phyloP scores from a whole-genome alignment of 805 yeast genomes.

The Suhomyces emberorum region DNA sequence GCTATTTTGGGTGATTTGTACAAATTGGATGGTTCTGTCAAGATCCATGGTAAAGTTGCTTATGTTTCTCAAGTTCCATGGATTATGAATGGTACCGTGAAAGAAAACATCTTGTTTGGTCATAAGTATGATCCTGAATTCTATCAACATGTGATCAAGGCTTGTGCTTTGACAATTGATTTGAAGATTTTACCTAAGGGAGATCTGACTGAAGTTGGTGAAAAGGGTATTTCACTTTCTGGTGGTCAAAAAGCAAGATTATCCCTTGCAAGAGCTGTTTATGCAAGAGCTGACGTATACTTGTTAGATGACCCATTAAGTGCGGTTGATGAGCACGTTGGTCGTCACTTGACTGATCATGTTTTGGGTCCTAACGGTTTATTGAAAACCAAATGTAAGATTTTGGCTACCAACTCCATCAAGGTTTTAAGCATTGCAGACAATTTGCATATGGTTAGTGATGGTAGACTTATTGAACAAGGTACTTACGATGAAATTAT shows the following conservation, averaged over 20 bases:
- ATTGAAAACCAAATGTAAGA: conserved; percentile 65
- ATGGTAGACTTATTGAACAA: conserved; percentile 66
- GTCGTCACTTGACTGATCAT: conserved; percentile 75
- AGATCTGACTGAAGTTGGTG: conserved; percentile 91
- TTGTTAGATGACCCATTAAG: conserved; percentile 88
- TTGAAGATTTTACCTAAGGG: conserved; percentile 80
- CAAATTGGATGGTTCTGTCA: conserved; percentile 69
- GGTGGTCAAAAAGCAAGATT: conserved; percentile 98
- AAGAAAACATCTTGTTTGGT: conserved; percentile 89
- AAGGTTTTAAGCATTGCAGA: conserved; percentile 76
- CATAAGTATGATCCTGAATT: conserved; percentile 77
- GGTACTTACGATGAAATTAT: conserved; percentile 57
- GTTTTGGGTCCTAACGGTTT: conserved; percentile 83
- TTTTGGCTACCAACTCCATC: conserved; percentile 84
- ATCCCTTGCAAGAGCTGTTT: conserved; percentile 92
- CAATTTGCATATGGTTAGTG: conserved; percentile 62
- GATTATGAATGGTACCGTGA: conserved; percentile 94
- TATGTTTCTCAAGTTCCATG: conserved; percentile 94
- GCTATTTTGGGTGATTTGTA: conserved; percentile 80
- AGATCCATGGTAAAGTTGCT: conserved; percentile 74
- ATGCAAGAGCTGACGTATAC: conserved; percentile 89
- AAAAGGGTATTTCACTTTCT: conserved; percentile 91
- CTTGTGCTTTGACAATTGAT: conserved; percentile 85
- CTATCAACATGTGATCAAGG: conserved; percentile 74
- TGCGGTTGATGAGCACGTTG: conserved; percentile 98